Evolutionary conservation across 805 yeast species (phyloP), one percentile per base, ranked within the genome.

Genomic region (Candida parachauliodes): DNA sequence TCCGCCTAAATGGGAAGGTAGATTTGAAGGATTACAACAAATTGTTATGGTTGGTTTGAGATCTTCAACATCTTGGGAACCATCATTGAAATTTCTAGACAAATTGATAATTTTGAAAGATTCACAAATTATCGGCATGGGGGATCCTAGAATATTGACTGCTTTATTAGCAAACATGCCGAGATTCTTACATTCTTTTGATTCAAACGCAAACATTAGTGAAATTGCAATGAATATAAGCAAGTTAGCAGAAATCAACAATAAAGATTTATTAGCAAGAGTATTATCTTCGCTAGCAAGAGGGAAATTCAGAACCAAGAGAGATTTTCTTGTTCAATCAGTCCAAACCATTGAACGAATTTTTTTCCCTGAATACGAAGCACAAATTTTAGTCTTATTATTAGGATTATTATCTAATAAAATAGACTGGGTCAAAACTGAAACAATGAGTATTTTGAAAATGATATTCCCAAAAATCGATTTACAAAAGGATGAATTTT

Each of bases 1-100:
- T 54, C 99, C 99, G 0, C 80, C 93, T 0, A 83, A 85, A 41
- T 93, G 98, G 98, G 96, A 89, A 53, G 96, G 97, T 1, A 75
- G 80, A 40, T 93, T 88, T 57, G 91, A 83, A 51, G 98, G 98
- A 0, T 65, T 93, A 5, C 95, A 88, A 50, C 81, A 76, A 31
- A 71, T 83, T 14, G 78, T 89, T 0, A 67, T 88, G 74, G 76
- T 79, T 32, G 99, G 99, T 0, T 63, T 94, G 40, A 65, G 96
- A 37, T 88, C 97, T 0, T 68, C 88, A 1, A 77, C 79, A 35
- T 76, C 96, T 0, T 84, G 81, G 65, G 94, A 86, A 8, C 79
- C 85, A 9, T 76, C 95, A 1, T 64, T 88, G 49, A 76, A 75
- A 42, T 74, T 91, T 28, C 59, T 93, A 39, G 91, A 87, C 51